These are phyloP conservation scores for Skeletonema tropicum DNA, from an alignment of 108 stramenopile species.

Conservation along the genomic window DNA sequence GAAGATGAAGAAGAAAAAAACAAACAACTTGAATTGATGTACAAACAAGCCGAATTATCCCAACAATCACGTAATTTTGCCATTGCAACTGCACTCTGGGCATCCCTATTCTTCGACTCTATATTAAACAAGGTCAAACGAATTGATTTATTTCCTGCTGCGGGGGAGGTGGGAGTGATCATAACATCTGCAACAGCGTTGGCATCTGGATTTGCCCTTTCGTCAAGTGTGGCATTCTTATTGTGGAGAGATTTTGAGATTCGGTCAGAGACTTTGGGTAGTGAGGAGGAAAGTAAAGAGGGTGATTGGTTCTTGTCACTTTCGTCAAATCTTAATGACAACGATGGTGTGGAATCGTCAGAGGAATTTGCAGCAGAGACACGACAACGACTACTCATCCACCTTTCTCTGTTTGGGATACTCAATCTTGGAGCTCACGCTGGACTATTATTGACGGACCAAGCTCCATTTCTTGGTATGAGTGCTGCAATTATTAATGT, in stretches of 20 bases:
- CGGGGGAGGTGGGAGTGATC: neutral
- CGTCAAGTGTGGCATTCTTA: slow-evolving; percentile 24
- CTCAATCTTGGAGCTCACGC: slow-evolving; percentile 24
- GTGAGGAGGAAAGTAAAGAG: slow-evolving; percentile 6
- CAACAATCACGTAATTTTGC: slow-evolving; percentile 33
- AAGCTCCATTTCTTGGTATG: slow-evolving; percentile 36
- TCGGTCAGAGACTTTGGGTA: slow-evolving; percentile 15
- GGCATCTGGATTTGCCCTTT: slow-evolving; percentile 38
- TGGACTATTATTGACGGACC: slow-evolving; percentile 20
- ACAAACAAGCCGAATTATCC: neutral
- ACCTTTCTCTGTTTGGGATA: slow-evolving; percentile 24
- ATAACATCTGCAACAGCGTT: slow-evolving; percentile 20
- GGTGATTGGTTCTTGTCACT: slow-evolving; percentile 40
- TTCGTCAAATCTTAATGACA: neutral
- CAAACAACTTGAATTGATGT: neutral
- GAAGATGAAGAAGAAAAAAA: neutral
- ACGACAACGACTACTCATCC: slow-evolving; percentile 14
- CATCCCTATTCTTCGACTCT: slow-evolving; percentile 39
- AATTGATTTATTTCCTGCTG: slow-evolving; percentile 20
- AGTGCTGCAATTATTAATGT: slow-evolving; percentile 37
- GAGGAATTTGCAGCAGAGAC: slow-evolving; percentile 12
- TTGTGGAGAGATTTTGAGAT: slow-evolving; percentile 38
- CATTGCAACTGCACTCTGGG: slow-evolving; percentile 39
- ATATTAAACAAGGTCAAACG: slow-evolving; percentile 39
- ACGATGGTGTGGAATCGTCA: neutral